Conservation (phyloP, 805 yeast genomes). For the Nakazawaea molendinolei region DNA sequence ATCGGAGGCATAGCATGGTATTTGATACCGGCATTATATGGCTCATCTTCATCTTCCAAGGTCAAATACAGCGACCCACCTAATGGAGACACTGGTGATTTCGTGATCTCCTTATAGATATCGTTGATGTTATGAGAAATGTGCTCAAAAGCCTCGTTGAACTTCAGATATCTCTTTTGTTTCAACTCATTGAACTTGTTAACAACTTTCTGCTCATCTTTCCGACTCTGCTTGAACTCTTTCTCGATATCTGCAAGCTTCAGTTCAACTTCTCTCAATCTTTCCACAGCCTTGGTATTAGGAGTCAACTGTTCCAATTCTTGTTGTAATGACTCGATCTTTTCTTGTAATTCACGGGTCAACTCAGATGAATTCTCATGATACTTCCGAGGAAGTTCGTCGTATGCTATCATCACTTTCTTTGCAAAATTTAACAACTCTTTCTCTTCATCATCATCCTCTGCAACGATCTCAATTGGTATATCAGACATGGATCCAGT, state of each 20-base stretch:
- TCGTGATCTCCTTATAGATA: constrained; percentile 83
- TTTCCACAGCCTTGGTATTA: constrained; percentile 73
- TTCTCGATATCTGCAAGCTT: constrained; percentile 54
- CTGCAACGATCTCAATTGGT: constrained; percentile 49
- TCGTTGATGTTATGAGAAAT: constrained; percentile 65
- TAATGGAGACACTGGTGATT: constrained; percentile 57
- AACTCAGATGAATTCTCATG: constrained; percentile 25
- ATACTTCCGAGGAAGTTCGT: constrained; percentile 34
- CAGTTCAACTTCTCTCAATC: constrained; percentile 61
- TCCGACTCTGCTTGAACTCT: constrained; percentile 58
- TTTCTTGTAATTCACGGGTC: constrained; percentile 29
- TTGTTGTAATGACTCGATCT: constrained; percentile 25
- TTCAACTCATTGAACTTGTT: constrained; percentile 55
- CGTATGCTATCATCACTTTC: constrained; percentile 50
- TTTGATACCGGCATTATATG: constrained; percentile 74
- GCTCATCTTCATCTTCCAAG: constrained; percentile 84
- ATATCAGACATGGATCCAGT: constrained; percentile 56
- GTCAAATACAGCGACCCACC: constrained; percentile 94
- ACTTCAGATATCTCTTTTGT: constrained; percentile 49
- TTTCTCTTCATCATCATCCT: constrained; percentile 24
- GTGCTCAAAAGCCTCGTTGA: constrained; percentile 71
- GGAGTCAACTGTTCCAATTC: constrained; percentile 56
- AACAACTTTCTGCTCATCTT: constrained; percentile 46
- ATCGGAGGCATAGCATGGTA: constrained; percentile 96
- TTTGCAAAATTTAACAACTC: constrained; percentile 28